Evolutionary conservation across 2,329 filamentous ascomycete species (phyloP).

Genomic region (Fusarium neocosmosporiellum): DNA sequence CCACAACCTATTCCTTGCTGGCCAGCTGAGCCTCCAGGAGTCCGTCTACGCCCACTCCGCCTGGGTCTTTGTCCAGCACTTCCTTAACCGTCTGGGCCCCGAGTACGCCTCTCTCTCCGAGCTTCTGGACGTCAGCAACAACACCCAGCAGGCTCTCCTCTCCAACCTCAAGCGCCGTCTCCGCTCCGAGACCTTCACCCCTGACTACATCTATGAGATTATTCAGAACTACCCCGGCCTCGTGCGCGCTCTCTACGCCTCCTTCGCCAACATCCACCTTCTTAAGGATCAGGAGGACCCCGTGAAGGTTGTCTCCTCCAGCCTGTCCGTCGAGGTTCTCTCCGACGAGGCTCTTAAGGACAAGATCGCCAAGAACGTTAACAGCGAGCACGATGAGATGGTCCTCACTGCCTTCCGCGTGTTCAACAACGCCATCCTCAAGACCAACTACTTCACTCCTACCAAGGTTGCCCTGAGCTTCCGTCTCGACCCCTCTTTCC

Average conservation of each 20-base stretch:
- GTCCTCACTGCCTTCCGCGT: slow-evolving; percentile 97
- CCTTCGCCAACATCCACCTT: slow-evolving; percentile 89
- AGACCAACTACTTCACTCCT: slow-evolving; percentile 97
- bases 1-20: slow-evolving; percentile 86
- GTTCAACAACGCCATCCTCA: slow-evolving; percentile 93
- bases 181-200: slow-evolving; percentile 95
- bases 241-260: slow-evolving; percentile 87
- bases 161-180: slow-evolving; percentile 96
- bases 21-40: slow-evolving; percentile 91
- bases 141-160: slow-evolving; percentile 85
- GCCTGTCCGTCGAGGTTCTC: slow-evolving; percentile 73
- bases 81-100: slow-evolving; percentile 92
- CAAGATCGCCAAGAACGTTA: slow-evolving; percentile 81
- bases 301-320: slow-evolving; percentile 64
- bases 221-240: slow-evolving; percentile 90
- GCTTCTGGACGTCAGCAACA: slow-evolving; percentile 83
- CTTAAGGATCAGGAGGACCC: slow-evolving; percentile 63
- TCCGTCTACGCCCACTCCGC: slow-evolving; percentile 97
- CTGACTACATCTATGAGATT: slow-evolving; percentile 98
- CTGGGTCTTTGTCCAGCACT: slow-evolving; percentile 98
- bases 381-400: slow-evolving; percentile 96
- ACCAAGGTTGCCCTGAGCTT: slow-evolving; percentile 99
- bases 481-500: slow-evolving; percentile 88
- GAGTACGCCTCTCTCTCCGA: slow-evolving; percentile 91
- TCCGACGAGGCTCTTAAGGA: slow-evolving; percentile 79